Base-by-base conservation (phyloP, 2,329 filamentous ascomycete species). In the Penicillium brasilianum region DNA sequence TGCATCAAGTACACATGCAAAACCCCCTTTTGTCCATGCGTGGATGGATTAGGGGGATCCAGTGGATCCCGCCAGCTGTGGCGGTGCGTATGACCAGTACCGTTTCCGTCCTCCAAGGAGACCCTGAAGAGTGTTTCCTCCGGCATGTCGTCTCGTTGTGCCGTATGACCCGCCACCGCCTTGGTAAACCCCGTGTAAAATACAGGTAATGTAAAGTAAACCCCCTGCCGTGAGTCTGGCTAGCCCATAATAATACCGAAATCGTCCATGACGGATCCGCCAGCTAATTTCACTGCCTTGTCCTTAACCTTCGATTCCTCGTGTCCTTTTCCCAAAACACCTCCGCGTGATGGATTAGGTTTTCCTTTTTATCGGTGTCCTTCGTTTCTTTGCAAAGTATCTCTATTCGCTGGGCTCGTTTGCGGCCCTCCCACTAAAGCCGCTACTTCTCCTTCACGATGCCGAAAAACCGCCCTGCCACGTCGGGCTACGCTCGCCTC, bases 401-500 rank as follows among this genome's bases (percentile, higher is more conserved):
- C 53, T 41, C 37, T 36, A 16, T 34, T 46, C 36, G 20, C 32
- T 37, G 18, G 41, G 41, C 51, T 54, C 48, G 44, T 34, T 56
- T 57, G 39, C 52, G 51, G 36, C 52, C 37, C 55, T 55, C 57
- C 51, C 56, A 48, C 53, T 64, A 59, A 30, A 63, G 55, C 48
- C n/a, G 25, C 48, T 41, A 28, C 34, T 58, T 54, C 50, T 62
- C 78, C 77, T 61, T 62, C 69, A 81, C 72, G 65, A 91, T 91
- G 89, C 84, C 89, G 71, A 87, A 86, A 74, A 82, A 81, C 64
- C 85, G 89, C 60, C 90, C 89, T 63, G 84, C 89, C 60, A 91
- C 89, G 46, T 93, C 91, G 66, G 91, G 91, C 77, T 95, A 95
- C 80, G 91, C 92, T 77, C 90, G 90, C 73, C 88, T 95, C 60